Conservation (phyloP, 257 asterid genomes). For the Nicotiana obtusifolia region DNA sequence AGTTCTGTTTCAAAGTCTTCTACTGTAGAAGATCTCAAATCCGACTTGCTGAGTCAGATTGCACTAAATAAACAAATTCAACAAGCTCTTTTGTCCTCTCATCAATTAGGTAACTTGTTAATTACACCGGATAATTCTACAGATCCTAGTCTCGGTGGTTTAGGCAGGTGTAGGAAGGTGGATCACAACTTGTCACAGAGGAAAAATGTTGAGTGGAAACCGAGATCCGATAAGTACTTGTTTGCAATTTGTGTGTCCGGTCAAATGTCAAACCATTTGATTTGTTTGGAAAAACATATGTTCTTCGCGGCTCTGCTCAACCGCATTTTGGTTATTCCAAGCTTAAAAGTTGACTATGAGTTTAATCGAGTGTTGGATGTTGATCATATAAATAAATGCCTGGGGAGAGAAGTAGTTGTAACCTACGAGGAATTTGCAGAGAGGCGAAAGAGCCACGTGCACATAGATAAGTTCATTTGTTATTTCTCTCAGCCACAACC, state of each 20-base stretch:
- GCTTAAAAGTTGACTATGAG: conserved; percentile 80
- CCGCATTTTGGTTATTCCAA: conserved; percentile 82
- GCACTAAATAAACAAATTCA: conserved; percentile 72
- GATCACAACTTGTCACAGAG: conserved; percentile 58
- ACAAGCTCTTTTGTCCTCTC: conserved; percentile 63
- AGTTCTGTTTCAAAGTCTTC: neutral
- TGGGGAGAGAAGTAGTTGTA: conserved; percentile 74
- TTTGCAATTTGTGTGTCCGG: conserved; percentile 88
- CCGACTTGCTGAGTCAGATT: conserved; percentile 55
- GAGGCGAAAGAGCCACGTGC: conserved; percentile 54
- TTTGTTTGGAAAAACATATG: conserved; percentile 96
- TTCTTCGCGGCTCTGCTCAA: conserved; percentile 84
- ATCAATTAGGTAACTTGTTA: conserved; percentile 32
- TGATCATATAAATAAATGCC: conserved; percentile 74
- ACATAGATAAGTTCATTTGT: conserved; percentile 66
- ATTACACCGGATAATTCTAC: conserved; percentile 39
- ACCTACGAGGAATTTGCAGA: conserved; percentile 81
- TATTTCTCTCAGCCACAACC: conserved; percentile 85
- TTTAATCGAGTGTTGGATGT: conserved; percentile 73
- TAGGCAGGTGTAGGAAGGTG: conserved; percentile 57
- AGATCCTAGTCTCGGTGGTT: conserved; percentile 40
- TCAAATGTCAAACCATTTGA: conserved; percentile 96
- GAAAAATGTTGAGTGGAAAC: conserved; percentile 83
- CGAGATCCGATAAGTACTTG: conserved; percentile 67
- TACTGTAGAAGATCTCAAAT: conserved; percentile 40